Evolutionary conservation across 768 basidiomycete genomes (phyloP).

Genomic region (Tremella yokohamensis): DNA sequence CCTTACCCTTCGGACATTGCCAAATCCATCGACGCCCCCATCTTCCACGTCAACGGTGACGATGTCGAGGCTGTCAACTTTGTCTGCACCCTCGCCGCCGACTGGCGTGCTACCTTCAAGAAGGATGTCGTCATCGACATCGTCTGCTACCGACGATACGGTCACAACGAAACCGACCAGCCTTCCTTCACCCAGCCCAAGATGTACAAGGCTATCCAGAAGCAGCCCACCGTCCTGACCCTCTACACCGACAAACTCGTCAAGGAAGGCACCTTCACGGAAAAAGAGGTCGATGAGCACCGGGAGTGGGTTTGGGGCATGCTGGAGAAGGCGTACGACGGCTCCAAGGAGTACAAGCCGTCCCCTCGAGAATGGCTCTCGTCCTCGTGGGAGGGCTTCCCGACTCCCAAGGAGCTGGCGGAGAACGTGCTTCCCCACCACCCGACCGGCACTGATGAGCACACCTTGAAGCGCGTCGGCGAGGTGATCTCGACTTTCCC

Average conservation of each 20-base stretch:
- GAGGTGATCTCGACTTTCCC: constrained; percentile 83
- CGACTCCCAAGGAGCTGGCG: constrained; percentile 89
- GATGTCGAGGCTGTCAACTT: constrained; percentile 98
- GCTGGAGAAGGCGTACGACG: constrained; percentile 93
- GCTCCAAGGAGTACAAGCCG: constrained; percentile 90
- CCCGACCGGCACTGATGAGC: constrained; percentile 73
- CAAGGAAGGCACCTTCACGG: constrained; percentile 87
- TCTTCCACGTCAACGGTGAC: constrained; percentile 99
- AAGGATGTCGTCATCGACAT: constrained; percentile 98
- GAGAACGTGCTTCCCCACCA: constrained; percentile 88
- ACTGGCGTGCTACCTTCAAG: constrained; percentile 97
- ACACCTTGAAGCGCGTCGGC: constrained; percentile 75
- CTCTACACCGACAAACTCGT: constrained; percentile 88
- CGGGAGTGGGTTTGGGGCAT: constrained; percentile 99
- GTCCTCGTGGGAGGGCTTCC: constrained; percentile 97
- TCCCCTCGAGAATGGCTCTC: constrained; percentile 96
- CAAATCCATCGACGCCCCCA: constrained; percentile 95
- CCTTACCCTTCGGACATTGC: constrained; percentile 98
- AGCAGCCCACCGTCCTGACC: constrained; percentile 85
- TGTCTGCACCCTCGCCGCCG: constrained; percentile 95
- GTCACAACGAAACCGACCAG: constrained; percentile 99
- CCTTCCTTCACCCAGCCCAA: constrained; percentile 97
- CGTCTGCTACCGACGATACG: constrained; percentile 96
- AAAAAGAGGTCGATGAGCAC: constrained; percentile 95
- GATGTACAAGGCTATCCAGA: constrained; percentile 96